Conservation (phyloP, 768 basidiomycete species). For the Mycena rosella region DNA sequence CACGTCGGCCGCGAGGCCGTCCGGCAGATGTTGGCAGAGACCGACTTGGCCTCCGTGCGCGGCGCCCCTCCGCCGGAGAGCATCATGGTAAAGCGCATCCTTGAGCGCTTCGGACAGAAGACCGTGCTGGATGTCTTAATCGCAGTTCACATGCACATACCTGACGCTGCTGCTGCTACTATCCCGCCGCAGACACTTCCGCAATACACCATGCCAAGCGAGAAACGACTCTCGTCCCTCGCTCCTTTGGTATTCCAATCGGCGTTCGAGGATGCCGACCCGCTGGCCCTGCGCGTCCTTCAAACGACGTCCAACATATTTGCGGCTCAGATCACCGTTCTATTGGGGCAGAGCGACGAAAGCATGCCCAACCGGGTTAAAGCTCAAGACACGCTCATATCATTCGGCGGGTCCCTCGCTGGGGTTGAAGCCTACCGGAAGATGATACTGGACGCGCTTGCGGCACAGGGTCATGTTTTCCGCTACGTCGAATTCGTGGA, state of each 20-base stretch:
- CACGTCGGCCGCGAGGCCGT: slow-evolving; percentile 83
- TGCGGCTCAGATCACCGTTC: slow-evolving; percentile 68
- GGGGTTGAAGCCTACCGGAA: slow-evolving; percentile 72
- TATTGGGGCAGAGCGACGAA: slow-evolving; percentile 58
- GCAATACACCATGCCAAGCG: slow-evolving; percentile 58
- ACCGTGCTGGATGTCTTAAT: slow-evolving; percentile 75
- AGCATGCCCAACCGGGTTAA: slow-evolving; percentile 54
- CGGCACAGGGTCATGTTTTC: slow-evolving; percentile 71
- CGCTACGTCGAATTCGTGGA: slow-evolving; percentile 74
- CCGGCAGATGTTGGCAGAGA: slow-evolving; percentile 71
- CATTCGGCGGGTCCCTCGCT: slow-evolving; percentile 84
- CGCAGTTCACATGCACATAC: slow-evolving; percentile 73
- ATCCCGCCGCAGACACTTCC: slow-evolving; percentile 41
- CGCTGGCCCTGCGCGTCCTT: slow-evolving; percentile 73
- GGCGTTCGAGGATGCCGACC: slow-evolving; percentile 77
- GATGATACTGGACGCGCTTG: slow-evolving; percentile 68
- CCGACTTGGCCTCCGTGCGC: slow-evolving; percentile 63
- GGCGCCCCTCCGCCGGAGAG: slow-evolving; percentile 47
- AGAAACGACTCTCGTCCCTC: slow-evolving; percentile 82
- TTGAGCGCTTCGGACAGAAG: slow-evolving; percentile 67
- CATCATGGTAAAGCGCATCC: slow-evolving; percentile 60
- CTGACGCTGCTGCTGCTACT: slow-evolving; percentile 59
- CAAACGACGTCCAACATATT: slow-evolving; percentile 64
- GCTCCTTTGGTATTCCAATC: slow-evolving; percentile 83
- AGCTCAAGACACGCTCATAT: slow-evolving; percentile 71